A percentile compares a stretch with the other conserved stretches of the same genome.
Evolutionary conservation across 192 early-diverging fungal species (phyloP).

Genomic region (Linderina pennispora): DNA sequence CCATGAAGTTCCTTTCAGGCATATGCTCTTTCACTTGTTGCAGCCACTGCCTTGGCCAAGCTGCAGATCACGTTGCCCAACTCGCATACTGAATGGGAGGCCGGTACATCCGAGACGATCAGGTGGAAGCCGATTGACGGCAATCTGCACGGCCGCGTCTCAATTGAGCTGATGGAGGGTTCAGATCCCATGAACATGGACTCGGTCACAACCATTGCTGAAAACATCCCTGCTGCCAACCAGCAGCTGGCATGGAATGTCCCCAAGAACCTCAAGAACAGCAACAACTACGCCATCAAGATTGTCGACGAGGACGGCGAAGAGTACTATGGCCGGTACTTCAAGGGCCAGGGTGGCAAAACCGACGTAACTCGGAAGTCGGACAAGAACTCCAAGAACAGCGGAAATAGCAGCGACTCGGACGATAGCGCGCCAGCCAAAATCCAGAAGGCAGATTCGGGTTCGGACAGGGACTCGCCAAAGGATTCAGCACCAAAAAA

Average conservation of each 20-base stretch:
- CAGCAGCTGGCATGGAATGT: constrained; percentile 32
- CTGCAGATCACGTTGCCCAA: constrained; percentile 42
- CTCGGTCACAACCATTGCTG: constrained; percentile 39
- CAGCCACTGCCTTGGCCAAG: constrained; percentile 21
- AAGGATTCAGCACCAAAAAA: too few species aligned
- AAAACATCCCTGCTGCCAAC: constrained; percentile 30
- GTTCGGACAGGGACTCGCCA: too few species aligned
- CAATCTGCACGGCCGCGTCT: constrained; percentile 23
- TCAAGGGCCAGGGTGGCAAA: constrained; percentile 27
- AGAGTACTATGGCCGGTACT: constrained; percentile 43
- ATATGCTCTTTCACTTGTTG: constrained; percentile 14
- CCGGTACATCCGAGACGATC: constrained; percentile 24
- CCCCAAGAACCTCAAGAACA: constrained; percentile 29
- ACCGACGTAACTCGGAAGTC: constrained; percentile 9
- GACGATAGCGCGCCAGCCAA: too few species aligned
- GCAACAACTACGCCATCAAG: constrained; percentile 44
- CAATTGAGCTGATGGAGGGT: constrained; percentile 46
- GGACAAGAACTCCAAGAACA: background rate
- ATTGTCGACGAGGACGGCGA: constrained; percentile 41
- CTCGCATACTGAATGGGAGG: constrained; percentile 39
- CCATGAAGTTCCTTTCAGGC: constrained; percentile 8
- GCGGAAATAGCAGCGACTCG: background rate
- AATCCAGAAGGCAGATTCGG: too few species aligned
- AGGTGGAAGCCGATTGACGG: constrained; percentile 38
- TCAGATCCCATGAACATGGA: constrained; percentile 30